These are phyloP conservation scores for Cryptococcus sp. DNA, from an alignment of 1,284 basidiomycete species.

Conservation along the genomic window DNA sequence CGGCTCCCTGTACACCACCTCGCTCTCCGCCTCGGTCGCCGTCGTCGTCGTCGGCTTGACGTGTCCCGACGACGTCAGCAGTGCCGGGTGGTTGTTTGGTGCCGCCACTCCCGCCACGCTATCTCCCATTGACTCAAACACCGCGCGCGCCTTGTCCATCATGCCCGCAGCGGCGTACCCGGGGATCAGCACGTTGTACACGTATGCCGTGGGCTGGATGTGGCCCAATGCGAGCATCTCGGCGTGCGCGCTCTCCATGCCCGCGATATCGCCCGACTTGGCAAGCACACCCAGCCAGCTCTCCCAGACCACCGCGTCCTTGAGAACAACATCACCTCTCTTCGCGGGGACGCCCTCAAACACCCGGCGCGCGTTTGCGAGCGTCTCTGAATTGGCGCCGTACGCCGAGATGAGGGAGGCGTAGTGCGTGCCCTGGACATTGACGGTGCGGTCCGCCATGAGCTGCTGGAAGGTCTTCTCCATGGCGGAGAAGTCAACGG, in stretches of 20 bases:
- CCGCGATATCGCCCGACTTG: slow-evolving; percentile 71
- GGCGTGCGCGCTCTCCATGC: slow-evolving; percentile 67
- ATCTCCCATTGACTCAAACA: slow-evolving; percentile 88
- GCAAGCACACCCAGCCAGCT: slow-evolving; percentile 85
- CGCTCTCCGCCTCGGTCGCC: slow-evolving; percentile 27
- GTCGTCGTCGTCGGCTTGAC: slow-evolving; percentile 52
- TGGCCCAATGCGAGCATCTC: slow-evolving; percentile 60
- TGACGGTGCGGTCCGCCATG: slow-evolving; percentile 55
- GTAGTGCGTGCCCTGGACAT: slow-evolving; percentile 82
- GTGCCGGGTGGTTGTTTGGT: slow-evolving; percentile 76
- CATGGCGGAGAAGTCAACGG: slow-evolving; percentile 73
- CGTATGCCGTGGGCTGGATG: slow-evolving; percentile 91
- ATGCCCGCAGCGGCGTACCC: slow-evolving; percentile 73
- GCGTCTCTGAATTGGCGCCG: slow-evolving; percentile 74
- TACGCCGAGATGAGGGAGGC: slow-evolving; percentile 87
- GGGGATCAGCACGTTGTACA: slow-evolving; percentile 88
- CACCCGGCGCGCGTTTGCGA: slow-evolving; percentile 68
- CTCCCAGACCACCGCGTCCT: slow-evolving; percentile 85
- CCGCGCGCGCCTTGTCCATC: slow-evolving; percentile 64
- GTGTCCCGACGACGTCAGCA: slow-evolving; percentile 50
- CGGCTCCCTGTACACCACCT: slow-evolving; percentile 80
- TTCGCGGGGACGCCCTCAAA: slow-evolving; percentile 69
- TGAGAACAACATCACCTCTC: slow-evolving; percentile 34
- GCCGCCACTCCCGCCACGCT: slow-evolving; percentile 76
- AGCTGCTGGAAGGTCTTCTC: slow-evolving; percentile 68